A percentile compares a stretch with the other conserved stretches of the same genome.
Evolutionary conservation across 192 early-diverging fungal genomes (phyloP).

Genomic region (Polychytrium aggregatum): DNA sequence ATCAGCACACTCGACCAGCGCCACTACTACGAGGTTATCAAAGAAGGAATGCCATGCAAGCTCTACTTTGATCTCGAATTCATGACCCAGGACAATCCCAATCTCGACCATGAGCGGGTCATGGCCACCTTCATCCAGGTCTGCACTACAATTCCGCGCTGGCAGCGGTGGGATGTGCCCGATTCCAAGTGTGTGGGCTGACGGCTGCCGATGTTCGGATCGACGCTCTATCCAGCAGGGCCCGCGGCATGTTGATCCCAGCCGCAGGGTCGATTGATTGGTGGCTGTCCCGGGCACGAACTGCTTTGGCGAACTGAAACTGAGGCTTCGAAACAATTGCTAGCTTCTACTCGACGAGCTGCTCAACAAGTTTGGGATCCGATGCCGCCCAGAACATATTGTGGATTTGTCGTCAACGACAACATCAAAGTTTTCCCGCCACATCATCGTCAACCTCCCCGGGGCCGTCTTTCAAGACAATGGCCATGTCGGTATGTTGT

Average conservation of each 20-base stretch:
- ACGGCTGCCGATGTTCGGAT: too few relatives aligned
- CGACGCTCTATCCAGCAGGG: too few relatives aligned
- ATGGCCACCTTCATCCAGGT: too few relatives aligned
- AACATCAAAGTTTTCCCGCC: conserved; percentile 15
- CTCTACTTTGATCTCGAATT: not conserved
- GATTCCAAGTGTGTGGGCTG: too few relatives aligned
- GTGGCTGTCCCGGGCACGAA: too few relatives aligned
- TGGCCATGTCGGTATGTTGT: conserved; percentile 8
- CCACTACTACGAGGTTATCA: conserved; percentile 15
- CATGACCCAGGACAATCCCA: not conserved
- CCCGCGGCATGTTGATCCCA: too few relatives aligned
- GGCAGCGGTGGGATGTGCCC: too few relatives aligned
- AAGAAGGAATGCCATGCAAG: not conserved
- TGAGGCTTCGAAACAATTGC: too few relatives aligned
- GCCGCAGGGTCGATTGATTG: too few relatives aligned
- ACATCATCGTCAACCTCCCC: conserved; percentile 14
- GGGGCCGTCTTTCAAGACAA: conserved; percentile 8
- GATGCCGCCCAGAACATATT: not conserved
- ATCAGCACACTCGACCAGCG: not conserved
- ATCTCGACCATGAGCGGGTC: too few relatives aligned
- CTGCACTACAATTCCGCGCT: too few relatives aligned
- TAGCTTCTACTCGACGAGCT: not conserved
- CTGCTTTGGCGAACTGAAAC: too few relatives aligned
- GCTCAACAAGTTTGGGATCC: not conserved
- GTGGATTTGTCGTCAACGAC: conserved; percentile 13